Conservation (phyloP, 1,139 yeast genomes). For the Suhomyces ambrosiae region DNA sequence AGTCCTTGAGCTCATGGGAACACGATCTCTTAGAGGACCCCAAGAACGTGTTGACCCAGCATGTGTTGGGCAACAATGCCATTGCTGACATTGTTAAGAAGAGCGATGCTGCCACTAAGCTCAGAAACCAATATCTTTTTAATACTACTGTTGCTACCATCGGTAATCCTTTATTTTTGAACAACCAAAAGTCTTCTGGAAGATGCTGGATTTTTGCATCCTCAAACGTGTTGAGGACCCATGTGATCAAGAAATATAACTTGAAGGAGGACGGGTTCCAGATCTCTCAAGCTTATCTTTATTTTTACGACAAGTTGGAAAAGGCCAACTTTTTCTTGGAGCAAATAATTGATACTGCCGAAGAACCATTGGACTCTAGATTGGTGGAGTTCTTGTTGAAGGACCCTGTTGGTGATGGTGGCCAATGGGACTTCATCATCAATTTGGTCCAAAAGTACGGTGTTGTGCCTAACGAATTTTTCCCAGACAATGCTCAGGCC, state of each 20-base stretch:
- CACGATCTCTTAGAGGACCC: constrained; percentile 49
- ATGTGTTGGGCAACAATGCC: constrained; percentile 56
- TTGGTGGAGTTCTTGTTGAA: constrained; percentile 61
- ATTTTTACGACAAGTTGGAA: constrained; percentile 74
- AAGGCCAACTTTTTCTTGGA: constrained; percentile 77
- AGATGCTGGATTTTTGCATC: constrained; percentile 90
- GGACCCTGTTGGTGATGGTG: constrained; percentile 78
- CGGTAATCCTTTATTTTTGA: constrained; percentile 61
- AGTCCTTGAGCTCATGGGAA: constrained; percentile 45
- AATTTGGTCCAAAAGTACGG: constrained; percentile 79
- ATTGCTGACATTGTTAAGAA: constrained; percentile 48
- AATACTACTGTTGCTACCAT: constrained; percentile 61
- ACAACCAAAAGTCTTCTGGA: constrained; percentile 74
- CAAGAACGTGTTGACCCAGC: constrained; percentile 60
- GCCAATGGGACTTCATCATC: constrained; percentile 82
- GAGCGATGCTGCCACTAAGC: constrained; percentile 24
- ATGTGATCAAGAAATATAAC: constrained; percentile 62
- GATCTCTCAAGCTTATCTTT: constrained; percentile 70
- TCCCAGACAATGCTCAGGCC: constrained; percentile 73
- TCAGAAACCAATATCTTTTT: constrained; percentile 53
- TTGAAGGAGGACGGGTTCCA: constrained; percentile 63
- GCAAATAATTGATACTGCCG: constrained; percentile 67
- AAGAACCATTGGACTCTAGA: constrained; percentile 67
- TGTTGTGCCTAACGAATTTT: constrained; percentile 68
- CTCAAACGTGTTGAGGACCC: constrained; percentile 67